These are phyloP conservation scores for Talaromyces sp. DNA, from an alignment of 2,329 filamentous ascomycete genomes.

Conservation along the genomic window DNA sequence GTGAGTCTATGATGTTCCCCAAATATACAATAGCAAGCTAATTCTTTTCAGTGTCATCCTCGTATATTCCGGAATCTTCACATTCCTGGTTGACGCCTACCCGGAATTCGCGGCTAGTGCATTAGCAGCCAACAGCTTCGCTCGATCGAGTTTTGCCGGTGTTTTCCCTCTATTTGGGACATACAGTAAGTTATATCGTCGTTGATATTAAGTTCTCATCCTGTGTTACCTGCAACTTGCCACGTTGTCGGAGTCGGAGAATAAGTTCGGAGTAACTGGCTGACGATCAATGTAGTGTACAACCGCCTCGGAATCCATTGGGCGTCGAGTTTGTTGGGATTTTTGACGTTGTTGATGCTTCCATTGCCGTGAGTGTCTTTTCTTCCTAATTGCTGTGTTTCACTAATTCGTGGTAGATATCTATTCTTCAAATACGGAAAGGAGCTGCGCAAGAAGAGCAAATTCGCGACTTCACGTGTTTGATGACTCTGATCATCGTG, in stretches of 20 bases:
- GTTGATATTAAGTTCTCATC: background rate
- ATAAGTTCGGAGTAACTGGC: conserved; percentile 19
- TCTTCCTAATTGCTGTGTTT: background rate
- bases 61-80: conserved; percentile 80
- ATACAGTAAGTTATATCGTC: conserved; percentile 35
- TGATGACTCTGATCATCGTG: conserved; percentile 12
- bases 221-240: conserved; percentile 42
- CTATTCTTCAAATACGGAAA: conserved; percentile 44
- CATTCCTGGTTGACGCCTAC: conserved; percentile 69
- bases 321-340: conserved; percentile 44
- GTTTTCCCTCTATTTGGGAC: conserved; percentile 72
- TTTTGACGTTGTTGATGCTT: conserved; percentile 43
- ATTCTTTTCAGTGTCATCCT: conserved; percentile 60
- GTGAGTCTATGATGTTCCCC: conserved; percentile 47
- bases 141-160: conserved; percentile 74
- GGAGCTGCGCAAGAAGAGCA: conserved; percentile 40
- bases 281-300: conserved; percentile 38
- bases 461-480: conserved; percentile 33
- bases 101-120: conserved; percentile 54
- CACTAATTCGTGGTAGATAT: conserved; percentile 29
- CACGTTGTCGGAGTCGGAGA: conserved; percentile 42
- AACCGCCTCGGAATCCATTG: conserved; percentile 45
- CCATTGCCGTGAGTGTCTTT: conserved; percentile 41
- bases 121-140: conserved; percentile 78
- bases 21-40: background rate